Evolutionary conservation across 2,329 filamentous ascomycete genomes (phyloP).

Genomic region (Colletotrichum tofieldiae): DNA sequence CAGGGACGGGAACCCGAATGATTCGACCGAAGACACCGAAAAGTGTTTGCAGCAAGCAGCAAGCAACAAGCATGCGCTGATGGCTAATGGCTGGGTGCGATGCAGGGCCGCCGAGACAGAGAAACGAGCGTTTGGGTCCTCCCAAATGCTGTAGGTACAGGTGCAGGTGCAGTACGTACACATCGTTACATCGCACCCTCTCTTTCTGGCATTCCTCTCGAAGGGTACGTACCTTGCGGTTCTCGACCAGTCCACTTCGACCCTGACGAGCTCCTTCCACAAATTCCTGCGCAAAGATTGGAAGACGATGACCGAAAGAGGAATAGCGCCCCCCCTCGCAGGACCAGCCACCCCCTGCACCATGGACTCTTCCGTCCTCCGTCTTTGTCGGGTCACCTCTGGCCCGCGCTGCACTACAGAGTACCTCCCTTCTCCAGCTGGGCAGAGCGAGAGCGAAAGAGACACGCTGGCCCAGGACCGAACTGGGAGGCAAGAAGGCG

Average conservation of each 20-base stretch:
- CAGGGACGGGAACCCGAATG: background rate
- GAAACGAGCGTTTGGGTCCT: constrained; percentile 26
- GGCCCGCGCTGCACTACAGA: background rate
- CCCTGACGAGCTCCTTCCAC: constrained; percentile 13
- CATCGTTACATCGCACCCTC: background rate
- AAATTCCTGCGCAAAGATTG: constrained; percentile 33
- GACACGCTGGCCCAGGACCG: background rate
- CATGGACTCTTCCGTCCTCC: constrained; percentile 23
- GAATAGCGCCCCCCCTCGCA: constrained; percentile 23
- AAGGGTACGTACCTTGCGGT: background rate
- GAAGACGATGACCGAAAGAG: constrained; percentile 4
- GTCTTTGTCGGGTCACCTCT: background rate
- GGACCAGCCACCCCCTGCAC: constrained; percentile 40
- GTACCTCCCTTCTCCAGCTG: no score
- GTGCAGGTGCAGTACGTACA: no score
- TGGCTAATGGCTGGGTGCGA: constrained; percentile 15
- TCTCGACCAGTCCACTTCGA: constrained; percentile 5
- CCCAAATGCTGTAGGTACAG: background rate
- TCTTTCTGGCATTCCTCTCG: background rate
- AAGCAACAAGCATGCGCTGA: constrained; percentile 15
- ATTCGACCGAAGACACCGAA: constrained; percentile 7
- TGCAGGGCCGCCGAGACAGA: constrained; percentile 35
- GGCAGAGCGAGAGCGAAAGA: background rate
- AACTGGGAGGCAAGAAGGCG: background rate
- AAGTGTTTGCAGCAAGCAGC: constrained; percentile 29